Conservation (phyloP, 129 eudicot species). For the Tagetes patula region DNA sequence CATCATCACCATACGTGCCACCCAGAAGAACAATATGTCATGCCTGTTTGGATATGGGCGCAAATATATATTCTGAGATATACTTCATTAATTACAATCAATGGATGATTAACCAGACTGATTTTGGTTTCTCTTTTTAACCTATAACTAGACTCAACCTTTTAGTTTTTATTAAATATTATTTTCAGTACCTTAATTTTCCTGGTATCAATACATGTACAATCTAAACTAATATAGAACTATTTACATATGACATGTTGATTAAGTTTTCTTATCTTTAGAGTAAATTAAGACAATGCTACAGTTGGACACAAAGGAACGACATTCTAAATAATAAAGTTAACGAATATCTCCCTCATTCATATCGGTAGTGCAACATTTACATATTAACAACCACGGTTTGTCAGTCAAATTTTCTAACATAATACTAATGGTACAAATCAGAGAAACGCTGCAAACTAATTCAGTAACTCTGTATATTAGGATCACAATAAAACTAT, state of each 20-base stretch:
- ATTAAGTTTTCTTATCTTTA: not conserved
- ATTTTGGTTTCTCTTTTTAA: not conserved
- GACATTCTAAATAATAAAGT: not conserved
- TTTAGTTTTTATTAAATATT: not conserved
- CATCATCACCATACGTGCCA: conserved; percentile 99
- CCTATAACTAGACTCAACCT: not conserved
- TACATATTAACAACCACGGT: not conserved
- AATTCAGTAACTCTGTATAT: conserved; percentile 1
- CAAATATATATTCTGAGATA: not conserved
- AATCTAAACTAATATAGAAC: not conserved
- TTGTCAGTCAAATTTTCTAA: not conserved
- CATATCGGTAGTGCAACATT: not conserved
- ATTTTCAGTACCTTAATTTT: not conserved
- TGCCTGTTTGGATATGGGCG: conserved; percentile 59
- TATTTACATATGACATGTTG: not conserved
- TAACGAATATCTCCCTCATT: too few relatives aligned
- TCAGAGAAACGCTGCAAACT: not conserved
- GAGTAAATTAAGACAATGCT: not conserved
- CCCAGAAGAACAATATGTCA: conserved; percentile 97
- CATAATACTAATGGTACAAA: not conserved
- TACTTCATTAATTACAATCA: not conserved
- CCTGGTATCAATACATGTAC: not conserved
- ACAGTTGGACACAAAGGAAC: not conserved
- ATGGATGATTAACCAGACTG: not conserved
- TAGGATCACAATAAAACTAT: not conserved